Evolutionary conservation across 2,329 filamentous ascomycete species (phyloP).

Genomic region (Xylariales sp.): DNA sequence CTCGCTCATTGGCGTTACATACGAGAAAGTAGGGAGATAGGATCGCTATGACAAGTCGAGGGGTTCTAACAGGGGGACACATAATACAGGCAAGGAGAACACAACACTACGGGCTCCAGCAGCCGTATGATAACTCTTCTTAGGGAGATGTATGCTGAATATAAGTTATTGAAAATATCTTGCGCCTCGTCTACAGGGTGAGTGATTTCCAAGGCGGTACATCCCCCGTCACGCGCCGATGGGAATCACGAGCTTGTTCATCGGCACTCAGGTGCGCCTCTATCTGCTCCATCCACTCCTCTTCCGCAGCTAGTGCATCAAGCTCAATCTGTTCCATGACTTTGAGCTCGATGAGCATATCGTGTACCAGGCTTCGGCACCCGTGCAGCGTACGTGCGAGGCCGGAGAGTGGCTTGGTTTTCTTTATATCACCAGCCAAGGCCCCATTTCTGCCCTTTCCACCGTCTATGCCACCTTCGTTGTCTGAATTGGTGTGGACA

Average conservation of each 20-base stretch:
- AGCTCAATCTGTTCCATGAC: conserved; percentile 71
- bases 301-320: conserved; percentile 67
- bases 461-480: not conserved
- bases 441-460: not conserved
- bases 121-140: not conserved
- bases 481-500: conserved; percentile 30
- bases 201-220: conserved; percentile 49
- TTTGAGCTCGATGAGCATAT: conserved; percentile 72
- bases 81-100: not conserved
- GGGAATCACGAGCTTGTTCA: conserved; percentile 44
- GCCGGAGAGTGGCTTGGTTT: conserved; percentile 38
- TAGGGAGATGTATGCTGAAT: not conserved
- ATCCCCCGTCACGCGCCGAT: conserved; percentile 32
- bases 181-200: conserved; percentile 21
- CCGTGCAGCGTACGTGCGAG: conserved; percentile 45
- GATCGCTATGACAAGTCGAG: not conserved
- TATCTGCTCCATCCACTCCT: conserved; percentile 67
- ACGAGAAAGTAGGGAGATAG: no score
- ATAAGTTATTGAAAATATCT: not conserved
- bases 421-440: not conserved
- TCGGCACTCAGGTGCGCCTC: conserved; percentile 56
- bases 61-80: not conserved
- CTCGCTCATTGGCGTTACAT: no score
- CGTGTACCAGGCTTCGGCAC: conserved; percentile 59
- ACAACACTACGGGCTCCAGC: not conserved